Base-by-base conservation (phyloP, 257 asterid species). In the Voacanga thouarsii region DNA sequence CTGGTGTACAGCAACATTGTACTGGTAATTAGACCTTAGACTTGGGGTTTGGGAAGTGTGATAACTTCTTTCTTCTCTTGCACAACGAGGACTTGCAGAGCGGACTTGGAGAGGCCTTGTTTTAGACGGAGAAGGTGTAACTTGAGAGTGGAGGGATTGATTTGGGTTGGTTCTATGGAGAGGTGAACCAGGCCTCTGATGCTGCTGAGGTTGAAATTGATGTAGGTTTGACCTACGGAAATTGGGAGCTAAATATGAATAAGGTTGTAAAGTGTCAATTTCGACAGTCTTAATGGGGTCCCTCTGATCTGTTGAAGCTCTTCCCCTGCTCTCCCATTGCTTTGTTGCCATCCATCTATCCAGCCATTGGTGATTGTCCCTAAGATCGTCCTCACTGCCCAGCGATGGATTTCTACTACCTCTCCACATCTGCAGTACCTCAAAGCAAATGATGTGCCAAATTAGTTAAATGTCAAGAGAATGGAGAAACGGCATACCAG, bases 31-130 rank as follows among this genome's bases (percentile, higher is more conserved):
- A 59, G 96, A 82, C 49, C 97, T 90, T 61, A 94, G 74, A 79
- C 84, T 83, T 4, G 98, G 98, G 33, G 97, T 92, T 70, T 94
- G 92, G 16, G 97, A 96, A 1, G 97, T 90, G 9, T 97, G 91
- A 67, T 87, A 89, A 93, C 95, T 87, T 63, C 70, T 87, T 43
- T 82, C 89, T 78, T 78, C 77, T 33, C 65, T 71, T 23, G 78
- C 61, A 81, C 82, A 70, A 4, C 88, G 79, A 1, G 98, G 93
- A 83, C 92, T 91, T 5, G 94, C 74, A 1, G 93, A 80, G 6
- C 96, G 89, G 55, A 80, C 64, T 45, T 87, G 96, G 44, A 85
- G 72, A 65, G 87, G 78, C 44, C 83, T 80, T 11, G 92, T 59
- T 80, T 80, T 88, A 9, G 86, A 55, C 3, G 87, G 89, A 7